A percentile compares a stretch with the other conserved stretches of the same genome.
Conservation (phyloP, 768 basidiomycete species). For the Kwoniella sp. region DNA sequence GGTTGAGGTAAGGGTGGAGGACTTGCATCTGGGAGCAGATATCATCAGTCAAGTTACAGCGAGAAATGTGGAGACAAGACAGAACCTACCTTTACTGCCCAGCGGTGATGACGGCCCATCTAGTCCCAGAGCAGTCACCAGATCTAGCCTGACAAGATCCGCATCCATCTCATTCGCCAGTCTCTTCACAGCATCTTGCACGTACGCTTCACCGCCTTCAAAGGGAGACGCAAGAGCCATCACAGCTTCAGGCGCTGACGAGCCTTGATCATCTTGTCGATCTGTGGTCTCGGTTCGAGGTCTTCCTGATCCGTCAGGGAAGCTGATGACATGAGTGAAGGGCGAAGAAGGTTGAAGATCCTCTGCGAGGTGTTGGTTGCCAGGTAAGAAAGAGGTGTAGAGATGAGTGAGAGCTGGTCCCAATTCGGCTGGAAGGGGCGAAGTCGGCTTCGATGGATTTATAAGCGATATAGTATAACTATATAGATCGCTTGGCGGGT, state of each 20-base stretch:
- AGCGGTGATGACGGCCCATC: conserved; percentile 74
- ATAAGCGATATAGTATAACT: conserved; percentile 13
- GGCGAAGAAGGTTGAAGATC: conserved; percentile 3
- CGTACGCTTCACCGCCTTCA: conserved; percentile 80
- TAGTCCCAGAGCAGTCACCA: conserved; percentile 81
- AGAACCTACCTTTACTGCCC: conserved; percentile 24
- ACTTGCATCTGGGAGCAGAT: conserved; percentile 3
- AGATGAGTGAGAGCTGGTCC: conserved; percentile 27
- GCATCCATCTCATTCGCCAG: conserved; percentile 72
- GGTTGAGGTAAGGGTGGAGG: conserved; percentile 6
- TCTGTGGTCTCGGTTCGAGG: conserved; percentile 13
- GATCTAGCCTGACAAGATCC: conserved; percentile 82
- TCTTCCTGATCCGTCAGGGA: conserved; percentile 19
- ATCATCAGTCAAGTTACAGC: background rate
- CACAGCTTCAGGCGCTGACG: conserved; percentile 14
- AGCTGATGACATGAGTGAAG: conserved; percentile 18
- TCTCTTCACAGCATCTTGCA: conserved; percentile 77
- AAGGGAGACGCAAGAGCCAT: conserved; percentile 64
- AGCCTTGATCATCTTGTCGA: background rate
- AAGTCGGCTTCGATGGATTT: conserved; percentile 10
- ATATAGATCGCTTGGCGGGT: background rate
- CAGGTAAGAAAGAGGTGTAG: conserved; percentile 32
- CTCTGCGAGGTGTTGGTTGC: conserved; percentile 30
- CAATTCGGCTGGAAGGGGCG: conserved; percentile 20
- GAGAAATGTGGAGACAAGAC: background rate